phyloP scores from a whole-genome alignment of 257 asterid species.

The Oldenlandia corymbosa region DNA sequence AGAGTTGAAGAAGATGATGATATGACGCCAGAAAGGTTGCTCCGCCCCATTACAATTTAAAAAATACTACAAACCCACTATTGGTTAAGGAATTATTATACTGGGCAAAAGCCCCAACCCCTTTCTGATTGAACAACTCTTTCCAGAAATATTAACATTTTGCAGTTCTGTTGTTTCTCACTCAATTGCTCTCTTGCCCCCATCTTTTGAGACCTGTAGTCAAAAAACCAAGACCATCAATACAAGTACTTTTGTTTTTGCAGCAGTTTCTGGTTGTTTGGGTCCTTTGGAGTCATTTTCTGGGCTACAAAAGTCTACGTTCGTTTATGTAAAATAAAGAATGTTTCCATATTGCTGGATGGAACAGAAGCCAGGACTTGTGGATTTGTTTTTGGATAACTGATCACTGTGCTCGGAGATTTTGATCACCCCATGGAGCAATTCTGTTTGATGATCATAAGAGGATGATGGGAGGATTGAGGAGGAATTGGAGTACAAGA shows the following conservation, averaged over 20 bases:
- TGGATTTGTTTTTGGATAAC: not conserved
- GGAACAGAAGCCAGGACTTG: not conserved
- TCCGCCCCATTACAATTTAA: constrained; percentile 50
- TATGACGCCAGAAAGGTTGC: constrained; percentile 36
- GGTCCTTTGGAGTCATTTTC: too few relatives aligned
- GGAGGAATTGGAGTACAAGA: constrained; percentile 30
- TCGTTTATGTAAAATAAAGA: constrained; percentile 7
- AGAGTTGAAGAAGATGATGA: constrained; percentile 20
- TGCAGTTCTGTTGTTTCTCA: constrained; percentile 12
- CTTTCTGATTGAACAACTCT: constrained; percentile 16
- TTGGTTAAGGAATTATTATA: constrained; percentile 11
- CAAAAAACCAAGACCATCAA: constrained; percentile 14
- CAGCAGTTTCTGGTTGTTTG: constrained; percentile 4
- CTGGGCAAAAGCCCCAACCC: too few relatives aligned
- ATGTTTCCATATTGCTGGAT: not conserved
- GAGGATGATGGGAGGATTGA: constrained; percentile 54
- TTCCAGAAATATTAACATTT: constrained; percentile 4
- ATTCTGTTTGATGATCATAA: constrained; percentile 26
- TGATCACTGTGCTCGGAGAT: constrained; percentile 14
- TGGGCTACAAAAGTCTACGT: too few relatives aligned
- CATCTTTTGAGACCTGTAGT: constrained; percentile 15
- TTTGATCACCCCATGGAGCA: constrained; percentile 35
- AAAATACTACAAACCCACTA: constrained; percentile 11
- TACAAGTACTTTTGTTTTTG: constrained; percentile 26
- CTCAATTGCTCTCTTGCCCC: constrained; percentile 23